phyloP scores from a whole-genome alignment of 2,329 filamentous ascomycete species.

The Fusarium zealandicum region DNA sequence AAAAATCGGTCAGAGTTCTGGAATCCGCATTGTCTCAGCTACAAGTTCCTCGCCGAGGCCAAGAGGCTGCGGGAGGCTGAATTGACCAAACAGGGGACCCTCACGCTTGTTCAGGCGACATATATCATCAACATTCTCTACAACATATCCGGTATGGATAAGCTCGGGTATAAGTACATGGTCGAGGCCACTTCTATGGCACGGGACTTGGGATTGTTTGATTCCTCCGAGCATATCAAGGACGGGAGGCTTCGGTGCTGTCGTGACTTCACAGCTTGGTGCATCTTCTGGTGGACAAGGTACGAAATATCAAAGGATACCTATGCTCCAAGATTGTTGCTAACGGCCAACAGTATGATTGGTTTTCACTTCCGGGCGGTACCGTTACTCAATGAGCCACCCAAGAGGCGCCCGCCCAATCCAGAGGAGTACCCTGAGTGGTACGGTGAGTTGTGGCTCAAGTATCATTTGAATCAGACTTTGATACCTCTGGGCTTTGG shows the following conservation, averaged over 20 bases:
- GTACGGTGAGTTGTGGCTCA: constrained; percentile 17
- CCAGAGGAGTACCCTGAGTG: constrained; percentile 1
- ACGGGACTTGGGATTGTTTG: background rate
- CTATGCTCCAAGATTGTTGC: background rate
- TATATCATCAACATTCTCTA: background rate
- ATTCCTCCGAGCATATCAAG: constrained; percentile 6
- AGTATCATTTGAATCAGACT: constrained; percentile 1
- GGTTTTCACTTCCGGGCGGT: constrained; percentile 1
- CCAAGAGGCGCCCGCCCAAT: background rate
- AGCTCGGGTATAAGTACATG: background rate
- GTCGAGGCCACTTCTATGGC: background rate
- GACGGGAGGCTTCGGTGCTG: constrained; percentile 4
- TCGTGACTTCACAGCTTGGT: constrained; percentile 15
- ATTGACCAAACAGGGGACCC: background rate
- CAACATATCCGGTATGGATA: constrained; percentile 16
- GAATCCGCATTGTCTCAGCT: background rate
- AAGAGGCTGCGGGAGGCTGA: constrained; percentile 8
- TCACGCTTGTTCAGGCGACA: constrained; percentile 9
- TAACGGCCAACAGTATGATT: constrained; percentile 1
- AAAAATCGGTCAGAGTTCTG: constrained; percentile 11
- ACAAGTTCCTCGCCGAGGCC: constrained; percentile 11
- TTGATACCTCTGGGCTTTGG: background rate
- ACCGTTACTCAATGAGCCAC: background rate
- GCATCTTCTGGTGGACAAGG: constrained; percentile 18
- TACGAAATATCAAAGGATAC: background rate